phyloP scores from a whole-genome alignment of 805 yeast species.

The Candida methanosorbosa region DNA sequence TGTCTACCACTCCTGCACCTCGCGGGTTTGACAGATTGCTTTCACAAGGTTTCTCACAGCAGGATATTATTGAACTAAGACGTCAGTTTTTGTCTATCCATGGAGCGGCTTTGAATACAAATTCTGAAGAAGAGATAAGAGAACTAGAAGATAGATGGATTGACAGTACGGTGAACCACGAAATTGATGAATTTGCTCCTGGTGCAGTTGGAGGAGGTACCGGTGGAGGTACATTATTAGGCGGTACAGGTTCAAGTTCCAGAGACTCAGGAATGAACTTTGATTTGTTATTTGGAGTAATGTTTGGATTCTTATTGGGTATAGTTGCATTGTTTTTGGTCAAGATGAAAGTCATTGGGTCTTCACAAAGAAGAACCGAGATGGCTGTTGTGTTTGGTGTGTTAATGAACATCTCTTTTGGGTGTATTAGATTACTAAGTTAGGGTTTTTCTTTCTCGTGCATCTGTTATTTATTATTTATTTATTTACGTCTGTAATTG shows the following conservation, averaged over 20 bases:
- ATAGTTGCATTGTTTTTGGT: slow-evolving; percentile 57
- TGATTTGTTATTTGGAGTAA: slow-evolving; percentile 61
- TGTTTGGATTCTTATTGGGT: slow-evolving; percentile 72
- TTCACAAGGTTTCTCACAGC: slow-evolving; percentile 74
- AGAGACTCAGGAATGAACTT: slow-evolving; percentile 34
- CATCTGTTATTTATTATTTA: too few relatives aligned
- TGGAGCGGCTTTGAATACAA: slow-evolving; percentile 29
- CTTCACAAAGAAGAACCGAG: slow-evolving; percentile 53
- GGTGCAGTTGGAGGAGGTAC: neutral
- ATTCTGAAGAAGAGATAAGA: slow-evolving; percentile 42
- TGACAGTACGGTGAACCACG: slow-evolving; percentile 59
- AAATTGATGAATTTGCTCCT: slow-evolving; percentile 35
- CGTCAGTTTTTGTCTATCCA: slow-evolving; percentile 67
- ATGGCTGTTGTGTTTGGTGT: slow-evolving; percentile 70
- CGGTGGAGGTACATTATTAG: neutral
- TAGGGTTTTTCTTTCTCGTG: slow-evolving; percentile 5
- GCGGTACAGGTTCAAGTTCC: slow-evolving; percentile 21
- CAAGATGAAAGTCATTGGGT: slow-evolving; percentile 42
- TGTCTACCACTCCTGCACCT: slow-evolving; percentile 55
- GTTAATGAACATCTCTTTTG: slow-evolving; percentile 58
- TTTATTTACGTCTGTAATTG: too few relatives aligned
- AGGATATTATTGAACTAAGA: slow-evolving; percentile 65
- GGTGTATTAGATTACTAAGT: slow-evolving; percentile 43
- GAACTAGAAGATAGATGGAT: slow-evolving; percentile 85
- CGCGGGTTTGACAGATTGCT: slow-evolving; percentile 81